phyloP scores from a whole-genome alignment of 129 eudicot genomes.

The Logfia minima region DNA sequence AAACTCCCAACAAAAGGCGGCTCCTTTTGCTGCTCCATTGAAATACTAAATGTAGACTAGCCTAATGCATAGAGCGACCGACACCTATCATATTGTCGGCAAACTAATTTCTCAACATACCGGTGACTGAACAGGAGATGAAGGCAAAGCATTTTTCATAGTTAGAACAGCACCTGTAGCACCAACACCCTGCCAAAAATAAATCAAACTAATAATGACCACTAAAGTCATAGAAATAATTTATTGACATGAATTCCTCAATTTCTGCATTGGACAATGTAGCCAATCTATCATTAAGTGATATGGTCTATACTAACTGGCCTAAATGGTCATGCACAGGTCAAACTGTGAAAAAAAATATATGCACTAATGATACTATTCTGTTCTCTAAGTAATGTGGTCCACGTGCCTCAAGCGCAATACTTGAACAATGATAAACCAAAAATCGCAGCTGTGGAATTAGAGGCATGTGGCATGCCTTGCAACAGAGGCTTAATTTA shows the following conservation, averaged over 20 bases:
- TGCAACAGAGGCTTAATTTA: not conserved
- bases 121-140: constrained; percentile 64
- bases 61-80: not conserved
- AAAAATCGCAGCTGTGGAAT: not conserved
- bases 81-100: constrained; percentile 21
- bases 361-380: constrained; percentile 4
- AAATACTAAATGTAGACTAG: constrained; percentile 9
- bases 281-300: constrained; percentile 24
- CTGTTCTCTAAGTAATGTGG: not conserved
- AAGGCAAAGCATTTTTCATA: constrained; percentile 63
- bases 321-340: constrained; percentile 23
- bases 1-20: not conserved
- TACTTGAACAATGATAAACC: not conserved
- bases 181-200: constrained; percentile 81
- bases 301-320: constrained; percentile 24
- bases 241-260: constrained; percentile 7
- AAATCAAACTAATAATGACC: constrained; percentile 30
- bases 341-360: constrained; percentile 15
- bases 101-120: constrained; percentile 56
- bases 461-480: not conserved
- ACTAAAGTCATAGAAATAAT: constrained; percentile 20
- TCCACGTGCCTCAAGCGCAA: constrained; percentile 5
- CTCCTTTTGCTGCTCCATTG: constrained; percentile 10
- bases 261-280: constrained; percentile 22
- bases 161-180: constrained; percentile 63